A percentile compares a stretch with the other conserved stretches of the same genome.
Evolutionary conservation across 2,329 filamentous ascomycete genomes (phyloP).

Genomic region (Sordariomycetes sp.): DNA sequence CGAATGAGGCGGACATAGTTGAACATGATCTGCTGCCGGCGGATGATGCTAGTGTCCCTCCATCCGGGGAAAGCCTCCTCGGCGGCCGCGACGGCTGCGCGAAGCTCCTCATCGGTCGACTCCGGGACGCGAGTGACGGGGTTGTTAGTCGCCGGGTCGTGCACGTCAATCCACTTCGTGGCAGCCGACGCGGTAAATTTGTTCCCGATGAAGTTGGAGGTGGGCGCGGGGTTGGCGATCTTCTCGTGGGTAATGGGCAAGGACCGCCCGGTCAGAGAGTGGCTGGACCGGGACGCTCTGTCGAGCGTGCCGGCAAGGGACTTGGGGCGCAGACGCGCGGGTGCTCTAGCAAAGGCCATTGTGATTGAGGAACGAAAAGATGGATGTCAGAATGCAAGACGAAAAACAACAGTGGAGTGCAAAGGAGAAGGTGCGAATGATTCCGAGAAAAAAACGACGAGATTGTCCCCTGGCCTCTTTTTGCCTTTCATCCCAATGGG

Average conservation of each 20-base stretch:
- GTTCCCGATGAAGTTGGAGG: slow-evolving; percentile 74
- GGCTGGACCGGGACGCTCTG: background rate
- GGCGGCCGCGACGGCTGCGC: slow-evolving; percentile 61
- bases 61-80: slow-evolving; percentile 64
- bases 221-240: slow-evolving; percentile 54
- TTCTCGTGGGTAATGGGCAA: slow-evolving; percentile 56
- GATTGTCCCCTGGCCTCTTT: too few species aligned
- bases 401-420: background rate
- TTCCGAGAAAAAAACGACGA: background rate
- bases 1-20: slow-evolving; percentile 68
- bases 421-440: background rate
- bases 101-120: slow-evolving; percentile 65
- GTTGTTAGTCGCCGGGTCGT: slow-evolving; percentile 78
- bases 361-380: background rate
- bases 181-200: slow-evolving; percentile 56
- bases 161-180: slow-evolving; percentile 62
- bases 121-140: slow-evolving; percentile 77
- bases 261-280: background rate
- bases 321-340: background rate
- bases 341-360: background rate
- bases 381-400: background rate
- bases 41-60: slow-evolving; percentile 58
- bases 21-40: slow-evolving; percentile 78
- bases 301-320: background rate
- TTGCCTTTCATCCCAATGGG: too few species aligned